These are phyloP conservation scores for Linnemannia zychae DNA, from an alignment of 192 early-diverging fungal species.

Conservation along the genomic window DNA sequence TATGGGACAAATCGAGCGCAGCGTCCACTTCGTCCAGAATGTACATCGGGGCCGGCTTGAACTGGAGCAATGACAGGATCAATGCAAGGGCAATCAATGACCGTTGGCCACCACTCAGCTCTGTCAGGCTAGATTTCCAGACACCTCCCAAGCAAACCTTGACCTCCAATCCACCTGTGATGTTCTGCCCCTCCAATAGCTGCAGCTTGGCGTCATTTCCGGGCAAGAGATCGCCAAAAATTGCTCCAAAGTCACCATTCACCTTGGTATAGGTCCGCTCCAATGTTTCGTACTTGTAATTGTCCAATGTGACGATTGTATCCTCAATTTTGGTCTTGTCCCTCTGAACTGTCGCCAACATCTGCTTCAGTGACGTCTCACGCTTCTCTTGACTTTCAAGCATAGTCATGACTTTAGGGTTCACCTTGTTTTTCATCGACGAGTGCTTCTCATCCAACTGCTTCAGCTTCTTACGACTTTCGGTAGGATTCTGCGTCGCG, in stretches of 20 bases:
- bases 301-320: constrained; percentile 89
- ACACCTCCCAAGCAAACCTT: constrained; percentile 95
- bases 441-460: constrained; percentile 86
- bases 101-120: constrained; percentile 97
- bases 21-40: constrained; percentile 99
- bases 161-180: constrained; percentile 92
- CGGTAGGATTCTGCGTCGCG: constrained; percentile 76
- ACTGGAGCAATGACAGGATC: constrained; percentile 96
- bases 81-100: constrained; percentile 97
- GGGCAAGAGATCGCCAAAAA: constrained; percentile 95
- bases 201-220: constrained; percentile 92
- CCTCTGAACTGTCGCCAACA: constrained; percentile 88
- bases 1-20: constrained; percentile 97
- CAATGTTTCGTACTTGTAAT: constrained; percentile 92
- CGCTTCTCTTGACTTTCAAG: constrained; percentile 96
- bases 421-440: constrained; percentile 86
- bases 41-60: constrained; percentile 99
- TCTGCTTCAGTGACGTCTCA: constrained; percentile 84
- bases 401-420: constrained; percentile 95
- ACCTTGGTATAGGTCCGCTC: constrained; percentile 93
- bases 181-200: constrained; percentile 82
- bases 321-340: constrained; percentile 98
- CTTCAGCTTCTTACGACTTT: constrained; percentile 79
- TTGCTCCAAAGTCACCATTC: constrained; percentile 95
- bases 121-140: constrained; percentile 97